Base-by-base conservation (phyloP, 305 asterid species). In the Petunia hybrid region DNA sequence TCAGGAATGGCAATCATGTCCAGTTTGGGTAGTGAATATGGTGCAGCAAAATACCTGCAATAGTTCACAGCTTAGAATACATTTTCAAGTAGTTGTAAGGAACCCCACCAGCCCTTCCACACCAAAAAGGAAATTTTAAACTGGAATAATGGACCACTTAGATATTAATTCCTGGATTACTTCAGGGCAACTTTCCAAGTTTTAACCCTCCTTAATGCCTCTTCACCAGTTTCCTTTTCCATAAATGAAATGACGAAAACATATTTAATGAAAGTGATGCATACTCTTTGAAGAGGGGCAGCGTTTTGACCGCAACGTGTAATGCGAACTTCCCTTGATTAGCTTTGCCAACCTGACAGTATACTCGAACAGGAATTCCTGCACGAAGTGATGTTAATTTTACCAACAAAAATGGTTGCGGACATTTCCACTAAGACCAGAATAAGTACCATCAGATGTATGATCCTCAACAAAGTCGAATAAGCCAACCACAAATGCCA, bases 1-100 rank as follows among this genome's bases (percentile, higher is more conserved):
- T 96, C 99, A 65, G 98, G 98, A 85, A 96, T 96, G 38, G 98
- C 99, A 88, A 96, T 84, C 99, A 94, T 94, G 89, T 96, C 99
- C 93, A 94, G 84, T 85, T 96, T 96, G 76, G 99, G 99, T 76
- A 96, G 93, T 51, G 98, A 86, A 89, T 96, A 96, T 60, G 98
- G 99, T 86, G 93, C 92, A 8, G 85, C 98, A 85, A 96, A 94
- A 87, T 96, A 94, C 89, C 99, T 96, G 82, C 38, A 76, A 46
- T 43, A 39, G 9, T 48, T 45, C 43, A 71, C 78, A 71, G 48
- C 48, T 71, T 48, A 71, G 13, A 48, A 48, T 48, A 48, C 13
- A 35, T 35, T 71, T 63, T 48, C 45, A 71, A 71, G 78, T 31
- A 71, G 45, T 48, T 71, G 57, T 71, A 31, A 31, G 12, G 31